Evolutionary conservation across 2,329 filamentous ascomycete genomes (phyloP).

Genomic region (Aspergillus udagawae): DNA sequence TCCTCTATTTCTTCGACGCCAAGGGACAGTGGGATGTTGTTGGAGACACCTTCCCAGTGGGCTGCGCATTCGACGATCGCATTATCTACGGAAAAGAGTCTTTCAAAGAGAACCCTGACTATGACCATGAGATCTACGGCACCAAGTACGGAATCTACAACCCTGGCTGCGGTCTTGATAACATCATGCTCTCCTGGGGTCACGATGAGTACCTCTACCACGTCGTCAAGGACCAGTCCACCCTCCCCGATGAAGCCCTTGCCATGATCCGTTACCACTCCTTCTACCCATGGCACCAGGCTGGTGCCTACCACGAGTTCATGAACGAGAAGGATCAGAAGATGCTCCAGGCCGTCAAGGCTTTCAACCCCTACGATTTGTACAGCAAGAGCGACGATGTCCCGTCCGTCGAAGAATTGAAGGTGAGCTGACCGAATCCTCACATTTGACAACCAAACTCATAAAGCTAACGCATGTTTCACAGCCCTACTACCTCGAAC

Average conservation of each 20-base stretch:
- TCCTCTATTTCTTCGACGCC: conserved; percentile 59
- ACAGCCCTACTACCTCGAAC: conserved; percentile 66
- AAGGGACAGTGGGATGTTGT: conserved; percentile 91
- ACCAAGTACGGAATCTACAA: conserved; percentile 76
- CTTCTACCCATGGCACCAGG: conserved; percentile 88
- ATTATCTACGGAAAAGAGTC: conserved; percentile 76
- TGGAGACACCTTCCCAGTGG: conserved; percentile 53
- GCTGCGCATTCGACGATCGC: conserved; percentile 54
- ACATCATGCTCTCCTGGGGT: conserved; percentile 86
- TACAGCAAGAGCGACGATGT: conserved; percentile 88
- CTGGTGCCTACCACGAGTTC: conserved; percentile 73
- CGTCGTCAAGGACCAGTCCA: conserved; percentile 77
- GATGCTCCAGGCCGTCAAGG: conserved; percentile 76
- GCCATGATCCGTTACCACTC: conserved; percentile 93
- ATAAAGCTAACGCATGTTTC: conserved; percentile 9
- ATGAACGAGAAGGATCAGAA: conserved; percentile 78
- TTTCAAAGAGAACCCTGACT: conserved; percentile 74
- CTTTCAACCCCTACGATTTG: conserved; percentile 87
- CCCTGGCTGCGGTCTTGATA: conserved; percentile 75
- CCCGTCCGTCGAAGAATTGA: conserved; percentile 71
- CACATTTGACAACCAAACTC: neutral
- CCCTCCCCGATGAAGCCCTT: conserved; percentile 72
- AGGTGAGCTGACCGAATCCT: conserved; percentile 44
- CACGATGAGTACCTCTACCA: conserved; percentile 60
- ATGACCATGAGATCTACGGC: conserved; percentile 65